phyloP scores from a whole-genome alignment of 2,329 filamentous ascomycete species.

The Trichoderma arundinaceum region DNA sequence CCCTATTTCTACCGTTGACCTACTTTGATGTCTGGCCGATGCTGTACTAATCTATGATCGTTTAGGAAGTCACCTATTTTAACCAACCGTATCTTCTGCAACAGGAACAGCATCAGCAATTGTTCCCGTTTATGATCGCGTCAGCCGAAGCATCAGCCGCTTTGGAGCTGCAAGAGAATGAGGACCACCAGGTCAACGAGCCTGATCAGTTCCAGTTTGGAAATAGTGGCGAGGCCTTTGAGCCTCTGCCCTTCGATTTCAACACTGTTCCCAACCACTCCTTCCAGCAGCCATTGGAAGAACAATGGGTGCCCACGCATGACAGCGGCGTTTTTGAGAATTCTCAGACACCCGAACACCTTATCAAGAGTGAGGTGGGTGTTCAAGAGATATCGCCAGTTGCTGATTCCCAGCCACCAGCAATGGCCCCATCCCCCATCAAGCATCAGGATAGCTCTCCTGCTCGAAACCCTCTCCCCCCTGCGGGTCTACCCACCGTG shows the following conservation, averaged over 20 bases:
- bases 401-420: neutral
- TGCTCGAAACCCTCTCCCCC: neutral
- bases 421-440: too few relatives aligned
- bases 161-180: neutral
- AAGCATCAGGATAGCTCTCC: neutral
- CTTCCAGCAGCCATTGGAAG: neutral
- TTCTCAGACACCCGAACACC: neutral
- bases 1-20: neutral
- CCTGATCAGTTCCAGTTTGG: neutral
- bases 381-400: neutral
- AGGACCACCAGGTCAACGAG: neutral
- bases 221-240: neutral
- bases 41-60: neutral
- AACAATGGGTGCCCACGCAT: neutral
- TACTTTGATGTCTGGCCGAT: neutral
- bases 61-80: slow-evolving; percentile 22
- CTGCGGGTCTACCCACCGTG: too few relatives aligned
- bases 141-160: neutral
- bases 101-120: neutral
- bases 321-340: neutral
- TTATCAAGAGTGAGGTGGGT: neutral
- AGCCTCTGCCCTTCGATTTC: neutral
- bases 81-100: slow-evolving; percentile 20
- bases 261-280: neutral
- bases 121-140: neutral